Conservation (phyloP, 176 grass and related monocot species). For the Oryza rufipogon region DNA sequence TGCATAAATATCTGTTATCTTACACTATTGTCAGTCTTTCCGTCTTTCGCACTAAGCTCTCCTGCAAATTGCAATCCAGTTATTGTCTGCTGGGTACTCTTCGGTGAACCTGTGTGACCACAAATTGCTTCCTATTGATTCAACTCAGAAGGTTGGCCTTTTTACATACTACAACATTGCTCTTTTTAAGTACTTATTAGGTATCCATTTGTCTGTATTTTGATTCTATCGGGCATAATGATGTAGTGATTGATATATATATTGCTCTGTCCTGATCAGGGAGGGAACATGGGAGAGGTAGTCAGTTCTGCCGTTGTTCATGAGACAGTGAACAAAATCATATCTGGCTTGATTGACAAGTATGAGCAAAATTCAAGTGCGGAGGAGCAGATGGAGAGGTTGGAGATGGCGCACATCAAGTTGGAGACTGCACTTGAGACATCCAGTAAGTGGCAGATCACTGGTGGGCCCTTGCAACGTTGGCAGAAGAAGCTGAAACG, state of each 20-base stretch:
- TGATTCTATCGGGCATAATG: too few species aligned
- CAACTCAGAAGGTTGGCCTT: not conserved
- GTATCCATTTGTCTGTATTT: too few species aligned
- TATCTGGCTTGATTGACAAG: not conserved
- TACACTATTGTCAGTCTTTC: not conserved
- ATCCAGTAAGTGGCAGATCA: not conserved
- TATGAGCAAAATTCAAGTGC: not conserved
- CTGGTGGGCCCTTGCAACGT: not conserved
- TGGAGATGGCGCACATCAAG: slow-evolving; percentile 6
- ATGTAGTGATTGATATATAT: not conserved
- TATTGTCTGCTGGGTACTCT: not conserved
- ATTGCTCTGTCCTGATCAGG: not conserved
- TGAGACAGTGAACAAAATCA: not conserved
- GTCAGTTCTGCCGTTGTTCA: not conserved
- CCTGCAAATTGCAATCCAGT: not conserved
- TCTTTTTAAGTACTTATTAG: too few species aligned
- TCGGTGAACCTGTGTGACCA: not conserved
- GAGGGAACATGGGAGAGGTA: not conserved
- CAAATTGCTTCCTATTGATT: not conserved
- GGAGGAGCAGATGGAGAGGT: not conserved
- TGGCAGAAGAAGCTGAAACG: not conserved
- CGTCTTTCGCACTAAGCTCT: not conserved
- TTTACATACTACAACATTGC: not conserved
- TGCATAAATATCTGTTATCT: not conserved
- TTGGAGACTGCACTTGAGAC: not conserved